Evolutionary conservation across 2,329 filamentous ascomycete genomes (phyloP), one percentile per base, ranked within the genome.

Genomic region (Aspergillus luchuensis): DNA sequence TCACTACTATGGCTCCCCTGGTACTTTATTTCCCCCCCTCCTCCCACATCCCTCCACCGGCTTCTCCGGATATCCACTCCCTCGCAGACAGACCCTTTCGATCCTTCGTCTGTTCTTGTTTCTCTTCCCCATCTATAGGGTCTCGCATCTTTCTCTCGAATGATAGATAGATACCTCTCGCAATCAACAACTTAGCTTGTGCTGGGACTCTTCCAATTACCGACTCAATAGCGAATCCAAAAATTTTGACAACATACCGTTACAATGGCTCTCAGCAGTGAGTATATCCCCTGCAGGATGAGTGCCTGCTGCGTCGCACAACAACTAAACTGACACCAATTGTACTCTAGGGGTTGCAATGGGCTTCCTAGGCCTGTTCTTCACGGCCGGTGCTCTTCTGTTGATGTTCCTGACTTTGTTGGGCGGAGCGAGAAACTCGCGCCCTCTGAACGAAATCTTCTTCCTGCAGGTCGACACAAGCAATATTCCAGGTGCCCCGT

Each of bases 391-490:
- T 48, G 83, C 86, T 56, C 79, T 89, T 56, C 76, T 90, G 28
- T 76, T 91, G 64, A 84, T 89, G 67, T 85, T 90, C 76, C 82
- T 91, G 67, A 84, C 88, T 64, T 80, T 91, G 53, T 80, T 91
- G 48, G 87, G 83, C 45, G 88, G 88, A 61, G 81, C 80, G 33
- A 77, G 80, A 59, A 80, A 86, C 69, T 74, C 71, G 47, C 79
- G 71, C 13, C 88, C 88, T 2, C 81, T 96, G 58, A 86, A 90
- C 75, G 80, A 87, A 61, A 92, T 92, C 66, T 97, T 92, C 79
- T 97, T 97, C 82, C 86, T 98, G 33, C 83, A 89, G 72, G 91
- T 91, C 69, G 85, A 90, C 72, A 97, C 93, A 0, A 80, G 79
- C 33, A 86, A 83, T 71, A 92, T 96, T 71, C 81, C 84, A 3